Conservation (phyloP, 2,329 filamentous ascomycete genomes). For the Penicillium sp. region DNA sequence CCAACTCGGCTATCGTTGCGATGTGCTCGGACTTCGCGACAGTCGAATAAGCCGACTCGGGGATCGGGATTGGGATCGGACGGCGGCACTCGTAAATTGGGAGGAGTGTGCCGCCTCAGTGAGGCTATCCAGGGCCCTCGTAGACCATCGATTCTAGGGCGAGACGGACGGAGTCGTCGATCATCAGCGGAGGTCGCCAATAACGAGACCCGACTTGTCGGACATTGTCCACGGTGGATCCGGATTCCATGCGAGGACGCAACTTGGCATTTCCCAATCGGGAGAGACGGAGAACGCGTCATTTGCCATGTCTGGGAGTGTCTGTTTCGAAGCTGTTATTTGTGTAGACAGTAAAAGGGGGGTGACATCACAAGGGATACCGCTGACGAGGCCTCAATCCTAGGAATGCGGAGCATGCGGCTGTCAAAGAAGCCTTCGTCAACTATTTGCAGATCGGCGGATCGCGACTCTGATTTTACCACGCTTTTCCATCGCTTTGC, state of each 20-base stretch:
- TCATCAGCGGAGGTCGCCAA: background rate
- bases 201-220: background rate
- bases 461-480: background rate
- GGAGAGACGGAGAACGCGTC: conserved; percentile 16
- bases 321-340: background rate
- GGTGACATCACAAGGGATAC: conserved; percentile 12
- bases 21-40: background rate
- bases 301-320: conserved; percentile 6
- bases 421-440: conserved; percentile 7
- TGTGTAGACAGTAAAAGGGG: background rate
- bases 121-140: background rate
- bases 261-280: conserved; percentile 12
- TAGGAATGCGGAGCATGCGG: conserved; percentile 2
- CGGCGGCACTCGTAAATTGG: too few species aligned
- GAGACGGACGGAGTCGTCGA: conserved; percentile 1
- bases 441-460: conserved; percentile 13
- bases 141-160: background rate
- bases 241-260: conserved; percentile 2
- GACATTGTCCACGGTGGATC: conserved; percentile 14
- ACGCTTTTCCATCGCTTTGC: background rate
- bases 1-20: background rate
- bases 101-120: background rate
- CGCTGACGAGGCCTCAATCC: conserved; percentile 5
- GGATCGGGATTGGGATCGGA: background rate
- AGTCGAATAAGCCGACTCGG: background rate